Percentiles rank a stretch among this genome's conserved stretches.
These are phyloP conservation scores for Phytophthora fragariae DNA, from an alignment of 352 stramenopile species.

Conservation along the genomic window DNA sequence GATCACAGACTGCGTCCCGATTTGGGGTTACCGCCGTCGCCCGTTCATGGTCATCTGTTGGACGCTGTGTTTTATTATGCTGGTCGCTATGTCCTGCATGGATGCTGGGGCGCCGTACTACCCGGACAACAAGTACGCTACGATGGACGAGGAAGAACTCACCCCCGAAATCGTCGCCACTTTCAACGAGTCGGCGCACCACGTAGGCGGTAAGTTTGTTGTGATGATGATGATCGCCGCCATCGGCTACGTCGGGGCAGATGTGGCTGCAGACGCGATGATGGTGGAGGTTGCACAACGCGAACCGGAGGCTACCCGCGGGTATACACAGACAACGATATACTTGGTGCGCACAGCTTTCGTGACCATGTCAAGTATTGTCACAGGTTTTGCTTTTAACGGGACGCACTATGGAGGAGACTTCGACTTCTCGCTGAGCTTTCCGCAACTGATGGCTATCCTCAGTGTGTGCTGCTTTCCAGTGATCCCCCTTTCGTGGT, in stretches of 20 bases:
- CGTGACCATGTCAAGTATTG: constrained; percentile 42
- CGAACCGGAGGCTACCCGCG: constrained; percentile 39
- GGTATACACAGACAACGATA: constrained; percentile 40
- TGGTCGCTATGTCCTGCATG: constrained; percentile 50
- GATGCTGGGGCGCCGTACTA: constrained; percentile 56
- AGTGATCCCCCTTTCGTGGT: constrained; percentile 53
- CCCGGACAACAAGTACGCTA: constrained; percentile 32
- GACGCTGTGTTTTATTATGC: constrained; percentile 44
- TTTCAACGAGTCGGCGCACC: constrained; percentile 40
- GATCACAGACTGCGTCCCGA: constrained; percentile 55
- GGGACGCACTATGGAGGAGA: constrained; percentile 51
- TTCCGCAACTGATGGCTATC: constrained; percentile 50
- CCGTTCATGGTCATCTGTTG: constrained; percentile 67
- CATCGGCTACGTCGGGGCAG: constrained; percentile 51
- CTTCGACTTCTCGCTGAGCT: constrained; percentile 55
- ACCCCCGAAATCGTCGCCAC: constrained; percentile 33
- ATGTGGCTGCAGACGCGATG: constrained; percentile 48
- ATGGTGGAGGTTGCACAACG: constrained; percentile 52
- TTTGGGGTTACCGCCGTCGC: constrained; percentile 57
- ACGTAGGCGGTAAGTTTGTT: constrained; percentile 48
- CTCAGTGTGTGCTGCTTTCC: constrained; percentile 42
- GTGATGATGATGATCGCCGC: constrained; percentile 55
- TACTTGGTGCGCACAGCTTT: constrained; percentile 50
- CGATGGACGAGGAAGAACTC: constrained; percentile 28
- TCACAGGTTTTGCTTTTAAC: constrained; percentile 56